Evolutionary conservation across 306 rosid genomes (phyloP), one percentile per base, ranked within the genome.

Genomic region (Trifolium subterraneum): DNA sequence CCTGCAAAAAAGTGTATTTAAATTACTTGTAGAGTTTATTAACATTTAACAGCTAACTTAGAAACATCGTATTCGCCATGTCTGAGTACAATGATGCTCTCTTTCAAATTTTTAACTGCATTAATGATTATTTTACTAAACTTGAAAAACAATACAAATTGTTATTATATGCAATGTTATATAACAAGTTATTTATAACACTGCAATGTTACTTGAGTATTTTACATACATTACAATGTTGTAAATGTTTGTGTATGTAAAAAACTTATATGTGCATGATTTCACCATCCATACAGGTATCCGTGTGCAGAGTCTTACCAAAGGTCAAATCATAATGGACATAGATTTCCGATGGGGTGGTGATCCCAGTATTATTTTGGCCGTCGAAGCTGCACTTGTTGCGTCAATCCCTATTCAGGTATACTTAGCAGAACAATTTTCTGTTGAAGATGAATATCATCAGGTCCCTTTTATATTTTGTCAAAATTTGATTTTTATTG

Each of bases 331-430:
- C 84, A 94, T 87, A 74, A 90, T 94, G 99, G 99, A 94, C 81
- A 86, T 94, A 72, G 99, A 94, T 81, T 77, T 94, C 33, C 89
- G 94, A 16, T 94, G 99, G 99, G 99, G 98, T 76, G 99, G 99
- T 71, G 97, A 94, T 81, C 95, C 99, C 55, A 92, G 90, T 85
- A 94, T 94, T 71, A 81, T 94, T 73, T 85, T 94, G 88, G 97
- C 85, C 25, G 97, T 87, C 73, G 98, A 90, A 85, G 98, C 98
- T 66, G 98, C 98, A 42, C 90, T 83, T 65, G 97, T 94, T 78
- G 99, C 99, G 70, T 94, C 99, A 42, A 90, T 94, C 51, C 99
- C 99, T 15, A 94, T 94, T 72, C 97, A 94, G 98, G 99, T 92
- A 61, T 75, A 64, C 47, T 64, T 20, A 3, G 45, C 36, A 42